These are phyloP conservation scores for Pleurotus sapidus DNA, from an alignment of 768 basidiomycete genomes.

Conservation along the genomic window DNA sequence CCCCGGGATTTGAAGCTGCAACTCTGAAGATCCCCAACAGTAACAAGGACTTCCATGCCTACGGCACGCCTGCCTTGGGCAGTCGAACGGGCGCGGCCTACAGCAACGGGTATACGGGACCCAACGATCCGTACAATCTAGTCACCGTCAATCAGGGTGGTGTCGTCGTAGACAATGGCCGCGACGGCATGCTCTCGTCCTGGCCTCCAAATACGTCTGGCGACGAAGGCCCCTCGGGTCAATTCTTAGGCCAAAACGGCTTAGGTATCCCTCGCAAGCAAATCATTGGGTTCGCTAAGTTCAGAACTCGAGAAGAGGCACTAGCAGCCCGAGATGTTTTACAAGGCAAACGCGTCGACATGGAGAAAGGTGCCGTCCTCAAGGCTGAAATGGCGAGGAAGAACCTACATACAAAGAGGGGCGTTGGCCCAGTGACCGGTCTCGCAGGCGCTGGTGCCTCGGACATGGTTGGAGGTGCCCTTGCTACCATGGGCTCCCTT, in stretches of 20 bases:
- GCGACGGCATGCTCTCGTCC: slow-evolving; percentile 69
- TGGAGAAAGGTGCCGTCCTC: slow-evolving; percentile 87
- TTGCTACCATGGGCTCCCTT: slow-evolving; percentile 6
- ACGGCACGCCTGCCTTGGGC: slow-evolving; percentile 38
- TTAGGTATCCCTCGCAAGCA: slow-evolving; percentile 79
- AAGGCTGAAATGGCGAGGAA: slow-evolving; percentile 99
- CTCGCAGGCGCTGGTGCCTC: slow-evolving; percentile 4
- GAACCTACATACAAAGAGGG: slow-evolving; percentile 94
- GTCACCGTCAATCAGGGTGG: slow-evolving; percentile 82
- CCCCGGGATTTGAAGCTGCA: slow-evolving; percentile 93
- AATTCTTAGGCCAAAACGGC: slow-evolving; percentile 23
- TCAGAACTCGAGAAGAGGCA: slow-evolving; percentile 84
- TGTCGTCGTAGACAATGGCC: slow-evolving; percentile 74
- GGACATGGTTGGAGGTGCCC: background rate
- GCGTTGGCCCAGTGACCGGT: slow-evolving; percentile 65
- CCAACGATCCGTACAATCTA: slow-evolving; percentile 82
- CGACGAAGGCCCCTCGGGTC: slow-evolving; percentile 24
- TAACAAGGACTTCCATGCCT: slow-evolving; percentile 76
- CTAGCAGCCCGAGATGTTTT: slow-evolving; percentile 83
- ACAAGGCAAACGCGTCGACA: slow-evolving; percentile 88
- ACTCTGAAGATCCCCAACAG: slow-evolving; percentile 93
- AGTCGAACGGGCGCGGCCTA: slow-evolving; percentile 20
- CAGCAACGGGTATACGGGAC: slow-evolving; percentile 41
- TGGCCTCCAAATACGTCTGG: slow-evolving; percentile 49
- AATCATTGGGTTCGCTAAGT: slow-evolving; percentile 98